Evolutionary conservation across 805 yeast genomes (phyloP), one percentile per base, ranked within the genome.

Genomic region (Lachancea dasiensis): DNA sequence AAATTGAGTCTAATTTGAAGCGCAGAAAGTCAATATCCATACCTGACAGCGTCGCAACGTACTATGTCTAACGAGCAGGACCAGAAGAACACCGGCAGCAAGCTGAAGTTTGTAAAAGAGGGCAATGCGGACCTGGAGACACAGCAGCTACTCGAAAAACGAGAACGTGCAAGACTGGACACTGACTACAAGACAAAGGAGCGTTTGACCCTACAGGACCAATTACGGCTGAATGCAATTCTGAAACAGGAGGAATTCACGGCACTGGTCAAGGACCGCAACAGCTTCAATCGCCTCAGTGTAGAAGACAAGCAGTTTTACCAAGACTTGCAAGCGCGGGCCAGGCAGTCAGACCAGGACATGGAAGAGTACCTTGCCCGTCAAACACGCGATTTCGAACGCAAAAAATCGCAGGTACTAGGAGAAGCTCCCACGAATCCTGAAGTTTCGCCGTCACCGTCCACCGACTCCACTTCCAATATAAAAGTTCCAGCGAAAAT

Each of bases 201-300:
- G 27, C 42, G 60, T 14, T 52, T 57, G 31, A 48, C 63, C 3
- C 40, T 59, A n/a, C 43, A 56, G 24, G 56, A 54, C 1, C 64
- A 59, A 30, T 43, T 59, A 22, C 37, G 59, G 29, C 40, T 44
- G 3, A 56, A 51, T 41, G 58, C 62, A 0, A 52, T 51, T 16
- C 43, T 39, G 18, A 58, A 54, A 31, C 58, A 55, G 36, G 48
- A 43, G 30, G 50, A 51, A 27, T 51, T 48, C 25, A 54, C 44
- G 21, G 44, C 39, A 2, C 36, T 40, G 9, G 54, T 54, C 10
- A 46, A 45, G 33, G 50, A 56, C 19, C 42, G 48, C 10, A 61
- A 59, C 30, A 45, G 52, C n/a, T 51, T 56, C 36, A 59, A 56
- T 34, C 46, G 58, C 30, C 40, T 58, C 33, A 54, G 46, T 31